These are phyloP conservation scores for Gardenia jasminoides DNA, from an alignment of 257 asterid species.

Conservation along the genomic window DNA sequence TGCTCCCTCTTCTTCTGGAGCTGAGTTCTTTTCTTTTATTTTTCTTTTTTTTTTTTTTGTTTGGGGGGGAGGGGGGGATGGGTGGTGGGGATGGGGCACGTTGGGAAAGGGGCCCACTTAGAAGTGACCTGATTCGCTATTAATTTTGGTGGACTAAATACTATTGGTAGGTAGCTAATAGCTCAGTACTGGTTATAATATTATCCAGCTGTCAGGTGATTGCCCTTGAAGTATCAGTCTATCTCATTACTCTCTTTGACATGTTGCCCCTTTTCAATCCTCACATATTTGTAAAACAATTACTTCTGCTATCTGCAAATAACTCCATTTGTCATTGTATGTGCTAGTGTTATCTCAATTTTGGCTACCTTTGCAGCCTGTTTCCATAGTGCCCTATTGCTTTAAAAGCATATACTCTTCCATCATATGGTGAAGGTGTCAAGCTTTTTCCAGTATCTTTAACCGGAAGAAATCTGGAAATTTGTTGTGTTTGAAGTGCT, in stretches of 20 bases:
- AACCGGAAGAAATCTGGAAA: not conserved
- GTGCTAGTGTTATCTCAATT: not conserved
- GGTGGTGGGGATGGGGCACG: too few relatives aligned
- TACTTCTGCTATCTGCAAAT: not conserved
- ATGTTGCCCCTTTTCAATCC: not conserved
- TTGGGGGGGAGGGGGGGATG: too few relatives aligned
- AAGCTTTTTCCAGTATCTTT: not conserved
- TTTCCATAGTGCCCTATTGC: not conserved
- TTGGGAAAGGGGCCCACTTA: too few relatives aligned
- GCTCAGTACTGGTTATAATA: not conserved
- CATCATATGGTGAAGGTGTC: not conserved
- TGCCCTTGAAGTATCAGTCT: not conserved
- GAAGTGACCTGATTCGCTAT: too few relatives aligned
- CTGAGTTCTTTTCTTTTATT: too few relatives aligned
- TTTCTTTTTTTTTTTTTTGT: too few relatives aligned
- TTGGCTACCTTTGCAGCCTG: not conserved
- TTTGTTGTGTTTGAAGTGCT: not conserved
- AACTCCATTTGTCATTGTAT: not conserved
- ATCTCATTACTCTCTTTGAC: not conserved
- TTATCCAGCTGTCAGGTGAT: not conserved
- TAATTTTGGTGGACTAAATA: not conserved
- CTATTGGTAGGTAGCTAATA: not conserved
- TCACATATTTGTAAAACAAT: conserved; percentile 9
- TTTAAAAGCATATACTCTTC: too few relatives aligned
- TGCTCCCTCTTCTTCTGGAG: too few relatives aligned